Conservation (phyloP, 2,329 filamentous ascomycete genomes). For the Fusarium sp. region DNA sequence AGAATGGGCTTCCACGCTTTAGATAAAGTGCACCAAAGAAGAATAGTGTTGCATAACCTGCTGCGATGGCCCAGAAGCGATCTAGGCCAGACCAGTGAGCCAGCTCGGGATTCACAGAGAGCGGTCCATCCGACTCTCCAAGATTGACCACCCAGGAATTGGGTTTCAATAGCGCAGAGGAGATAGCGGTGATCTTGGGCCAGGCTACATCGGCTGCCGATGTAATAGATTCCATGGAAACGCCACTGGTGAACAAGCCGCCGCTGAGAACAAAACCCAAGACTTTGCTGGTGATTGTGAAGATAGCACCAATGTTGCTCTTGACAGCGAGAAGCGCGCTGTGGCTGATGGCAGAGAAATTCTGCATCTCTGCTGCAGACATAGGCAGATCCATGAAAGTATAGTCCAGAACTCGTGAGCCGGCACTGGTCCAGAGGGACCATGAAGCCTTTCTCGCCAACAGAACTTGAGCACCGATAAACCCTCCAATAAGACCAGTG, state of each 20-base stretch:
- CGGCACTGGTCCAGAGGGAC: constrained; percentile 59
- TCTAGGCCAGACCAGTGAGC: constrained; percentile 77
- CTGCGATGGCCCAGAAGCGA: constrained; percentile 77
- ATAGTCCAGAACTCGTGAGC: constrained; percentile 63
- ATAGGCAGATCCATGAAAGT: constrained; percentile 65
- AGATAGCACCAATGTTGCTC: constrained; percentile 59
- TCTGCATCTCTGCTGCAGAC: constrained; percentile 74
- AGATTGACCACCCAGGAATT: constrained; percentile 71
- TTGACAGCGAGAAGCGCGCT: constrained; percentile 75
- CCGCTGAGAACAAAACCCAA: constrained; percentile 62
- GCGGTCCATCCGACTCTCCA: constrained; percentile 56
- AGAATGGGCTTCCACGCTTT: constrained; percentile 77
- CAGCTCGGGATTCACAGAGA: constrained; percentile 67
- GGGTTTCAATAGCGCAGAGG: constrained; percentile 58
- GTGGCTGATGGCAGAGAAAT: constrained; percentile 83
- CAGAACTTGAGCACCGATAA: constrained; percentile 50
- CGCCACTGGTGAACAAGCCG: constrained; percentile 51
- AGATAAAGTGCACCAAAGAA: constrained; percentile 83
- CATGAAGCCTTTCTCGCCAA: constrained; percentile 57
- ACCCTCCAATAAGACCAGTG: constrained; percentile 53
- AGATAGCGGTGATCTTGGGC: constrained; percentile 37
- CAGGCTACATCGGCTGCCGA: constrained; percentile 27
- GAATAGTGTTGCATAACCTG: constrained; percentile 85
- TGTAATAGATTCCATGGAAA: constrained; percentile 26
- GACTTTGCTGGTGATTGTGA: constrained; percentile 56